Percentiles rank a stretch among this genome's conserved stretches.
These are phyloP conservation scores for Nitzschia sp. DNA, from an alignment of 108 stramenopile species.

Conservation along the genomic window DNA sequence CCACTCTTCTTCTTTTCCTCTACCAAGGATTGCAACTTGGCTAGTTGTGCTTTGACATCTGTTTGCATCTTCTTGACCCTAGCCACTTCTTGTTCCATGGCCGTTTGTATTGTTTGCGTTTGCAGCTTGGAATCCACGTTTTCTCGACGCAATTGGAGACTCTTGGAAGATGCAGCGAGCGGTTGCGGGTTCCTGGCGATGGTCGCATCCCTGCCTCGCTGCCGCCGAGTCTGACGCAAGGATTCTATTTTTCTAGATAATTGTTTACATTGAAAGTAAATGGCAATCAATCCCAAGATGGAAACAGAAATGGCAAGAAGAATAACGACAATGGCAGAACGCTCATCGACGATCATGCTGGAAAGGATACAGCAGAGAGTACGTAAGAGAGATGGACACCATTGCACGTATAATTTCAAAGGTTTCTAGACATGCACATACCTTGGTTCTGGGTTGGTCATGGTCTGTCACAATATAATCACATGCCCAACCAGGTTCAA, in stretches of 20 bases:
- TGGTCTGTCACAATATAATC: no score
- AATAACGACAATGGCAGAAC: neutral
- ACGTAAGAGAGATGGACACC: no score
- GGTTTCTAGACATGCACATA: no score
- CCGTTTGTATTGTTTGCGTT: neutral
- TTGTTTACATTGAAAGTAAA: slow-evolving; percentile 7
- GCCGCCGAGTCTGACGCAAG: neutral
- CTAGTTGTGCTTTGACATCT: slow-evolving; percentile 18
- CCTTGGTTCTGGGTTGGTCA: no score
- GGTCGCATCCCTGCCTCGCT: neutral
- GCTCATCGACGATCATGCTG: no score
- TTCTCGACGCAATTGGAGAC: neutral
- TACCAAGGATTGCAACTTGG: slow-evolving; percentile 8
- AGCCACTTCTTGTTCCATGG: neutral
- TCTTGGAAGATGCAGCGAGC: neutral
- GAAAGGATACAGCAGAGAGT: no score
- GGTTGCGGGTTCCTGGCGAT: neutral
- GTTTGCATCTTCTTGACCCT: slow-evolving; percentile 4
- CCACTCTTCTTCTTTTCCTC: neutral
- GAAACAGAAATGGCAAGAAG: neutral
- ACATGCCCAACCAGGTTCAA: no score
- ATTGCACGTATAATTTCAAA: no score
- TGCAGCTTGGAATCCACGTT: no score
- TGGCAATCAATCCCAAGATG: neutral
- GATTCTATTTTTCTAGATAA: neutral